Conservation (phyloP, 768 basidiomycete species). For the Auriculariales sp. region DNA sequence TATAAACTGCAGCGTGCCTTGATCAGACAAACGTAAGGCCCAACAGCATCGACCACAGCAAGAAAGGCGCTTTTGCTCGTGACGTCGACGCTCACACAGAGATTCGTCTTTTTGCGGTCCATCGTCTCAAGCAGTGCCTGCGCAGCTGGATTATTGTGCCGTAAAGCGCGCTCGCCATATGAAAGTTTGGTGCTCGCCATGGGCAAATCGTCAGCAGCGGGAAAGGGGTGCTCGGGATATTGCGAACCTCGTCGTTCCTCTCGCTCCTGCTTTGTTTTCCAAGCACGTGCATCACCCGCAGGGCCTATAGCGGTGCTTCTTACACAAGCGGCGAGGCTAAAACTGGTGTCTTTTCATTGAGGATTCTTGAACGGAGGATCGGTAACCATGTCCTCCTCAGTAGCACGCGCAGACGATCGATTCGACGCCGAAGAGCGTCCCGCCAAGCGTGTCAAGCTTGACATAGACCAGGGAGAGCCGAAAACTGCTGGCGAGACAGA, state of each 20-base stretch:
- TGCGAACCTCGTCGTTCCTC: not conserved
- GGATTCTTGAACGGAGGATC: not conserved
- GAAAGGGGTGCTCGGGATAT: not conserved
- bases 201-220: not conserved
- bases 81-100: conserved; percentile 94
- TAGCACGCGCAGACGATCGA: conserved; percentile 37
- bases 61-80: conserved; percentile 66
- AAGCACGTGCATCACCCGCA: conserved; percentile 17
- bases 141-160: conserved; percentile 62
- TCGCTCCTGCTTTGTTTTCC: not conserved
- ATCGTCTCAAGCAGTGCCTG: conserved; percentile 66
- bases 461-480: conserved; percentile 10
- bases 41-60: conserved; percentile 75
- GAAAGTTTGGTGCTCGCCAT: conserved; percentile 10
- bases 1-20: conserved; percentile 42
- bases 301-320: conserved; percentile 20
- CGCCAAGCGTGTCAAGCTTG: conserved; percentile 24
- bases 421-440: conserved; percentile 23
- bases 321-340: conserved; percentile 5
- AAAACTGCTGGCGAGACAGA: conserved; percentile 2
- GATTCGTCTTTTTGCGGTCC: conserved; percentile 76
- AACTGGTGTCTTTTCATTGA: not conserved
- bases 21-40: conserved; percentile 81
- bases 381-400: conserved; percentile 15
- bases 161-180: conserved; percentile 46